Percentiles rank a stretch among this genome's conserved stretches.
phyloP scores from a whole-genome alignment of 2,329 filamentous ascomycete species.

The Aureobasidium lini region DNA sequence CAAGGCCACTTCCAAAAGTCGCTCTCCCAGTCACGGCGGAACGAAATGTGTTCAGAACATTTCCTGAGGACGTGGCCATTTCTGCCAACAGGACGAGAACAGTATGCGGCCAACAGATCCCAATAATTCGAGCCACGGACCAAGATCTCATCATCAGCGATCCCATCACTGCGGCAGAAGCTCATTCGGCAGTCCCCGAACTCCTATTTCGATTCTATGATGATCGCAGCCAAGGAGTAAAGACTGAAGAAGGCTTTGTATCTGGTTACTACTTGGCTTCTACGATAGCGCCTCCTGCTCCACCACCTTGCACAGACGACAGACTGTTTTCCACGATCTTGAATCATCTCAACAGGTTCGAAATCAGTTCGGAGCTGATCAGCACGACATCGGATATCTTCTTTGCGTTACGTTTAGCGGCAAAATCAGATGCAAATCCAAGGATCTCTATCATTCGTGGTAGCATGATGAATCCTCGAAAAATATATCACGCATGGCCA shows the following conservation, averaged over 20 bases:
- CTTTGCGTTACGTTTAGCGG: neutral
- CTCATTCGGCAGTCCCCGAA: neutral
- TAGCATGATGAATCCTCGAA: neutral
- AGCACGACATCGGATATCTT: neutral
- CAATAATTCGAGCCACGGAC: neutral
- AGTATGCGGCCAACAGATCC: neutral
- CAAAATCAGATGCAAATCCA: neutral
- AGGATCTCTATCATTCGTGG: neutral
- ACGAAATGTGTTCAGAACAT: neutral
- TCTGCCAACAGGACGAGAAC: neutral
- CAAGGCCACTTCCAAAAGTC: neutral
- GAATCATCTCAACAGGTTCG: neutral
- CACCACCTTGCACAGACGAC: neutral
- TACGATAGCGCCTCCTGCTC: neutral
- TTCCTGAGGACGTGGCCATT: neutral
- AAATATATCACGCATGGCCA: neutral
- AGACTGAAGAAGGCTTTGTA: neutral
- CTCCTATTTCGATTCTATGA: conserved; percentile 2
- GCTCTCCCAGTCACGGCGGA: neutral
- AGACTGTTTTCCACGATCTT: neutral
- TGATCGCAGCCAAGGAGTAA: neutral
- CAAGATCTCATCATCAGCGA: neutral
- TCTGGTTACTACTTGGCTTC: neutral
- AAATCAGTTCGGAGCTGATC: neutral
- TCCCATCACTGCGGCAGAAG: neutral